A percentile compares a stretch with the other conserved stretches of the same genome.
Conservation (phyloP, 1,284 basidiomycete species). For the Hypsizygus ulmarius region DNA sequence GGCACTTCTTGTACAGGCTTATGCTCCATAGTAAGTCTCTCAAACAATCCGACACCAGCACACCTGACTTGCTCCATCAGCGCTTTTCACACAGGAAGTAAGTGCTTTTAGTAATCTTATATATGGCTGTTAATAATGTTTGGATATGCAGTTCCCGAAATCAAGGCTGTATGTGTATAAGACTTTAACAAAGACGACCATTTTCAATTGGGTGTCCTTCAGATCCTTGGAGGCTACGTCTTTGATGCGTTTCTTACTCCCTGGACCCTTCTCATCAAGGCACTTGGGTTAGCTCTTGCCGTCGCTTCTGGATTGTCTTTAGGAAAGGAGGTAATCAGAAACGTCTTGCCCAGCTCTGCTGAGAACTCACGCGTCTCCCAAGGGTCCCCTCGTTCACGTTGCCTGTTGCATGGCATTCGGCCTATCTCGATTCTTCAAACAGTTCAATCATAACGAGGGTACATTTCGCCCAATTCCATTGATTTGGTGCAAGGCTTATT, state of each 20-base stretch:
- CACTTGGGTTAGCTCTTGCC: slow-evolving; percentile 70
- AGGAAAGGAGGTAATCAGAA: slow-evolving; percentile 58
- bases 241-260: slow-evolving; percentile 69
- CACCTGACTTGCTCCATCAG: slow-evolving; percentile 30
- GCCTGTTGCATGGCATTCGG: slow-evolving; percentile 66
- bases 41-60: background rate
- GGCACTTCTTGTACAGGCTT: slow-evolving; percentile 61
- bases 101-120: slow-evolving; percentile 22
- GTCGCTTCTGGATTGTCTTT: slow-evolving; percentile 78
- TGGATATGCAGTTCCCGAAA: slow-evolving; percentile 59
- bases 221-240: slow-evolving; percentile 75
- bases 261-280: slow-evolving; percentile 76
- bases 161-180: slow-evolving; percentile 58
- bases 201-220: background rate
- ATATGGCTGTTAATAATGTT: background rate
- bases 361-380: background rate
- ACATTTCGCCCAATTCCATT: slow-evolving; percentile 1
- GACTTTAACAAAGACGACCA: background rate
- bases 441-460: slow-evolving; percentile 65
- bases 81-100: slow-evolving; percentile 79
- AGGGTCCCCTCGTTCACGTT: slow-evolving; percentile 73
- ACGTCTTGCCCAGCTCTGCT: background rate
- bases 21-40: slow-evolving; percentile 64
- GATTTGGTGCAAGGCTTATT: background rate
- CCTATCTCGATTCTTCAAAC: slow-evolving; percentile 52